Percentiles rank a stretch among this genome's conserved stretches.
Evolutionary conservation across 2,329 filamentous ascomycete species (phyloP).

Genomic region (Diatrype stigma): DNA sequence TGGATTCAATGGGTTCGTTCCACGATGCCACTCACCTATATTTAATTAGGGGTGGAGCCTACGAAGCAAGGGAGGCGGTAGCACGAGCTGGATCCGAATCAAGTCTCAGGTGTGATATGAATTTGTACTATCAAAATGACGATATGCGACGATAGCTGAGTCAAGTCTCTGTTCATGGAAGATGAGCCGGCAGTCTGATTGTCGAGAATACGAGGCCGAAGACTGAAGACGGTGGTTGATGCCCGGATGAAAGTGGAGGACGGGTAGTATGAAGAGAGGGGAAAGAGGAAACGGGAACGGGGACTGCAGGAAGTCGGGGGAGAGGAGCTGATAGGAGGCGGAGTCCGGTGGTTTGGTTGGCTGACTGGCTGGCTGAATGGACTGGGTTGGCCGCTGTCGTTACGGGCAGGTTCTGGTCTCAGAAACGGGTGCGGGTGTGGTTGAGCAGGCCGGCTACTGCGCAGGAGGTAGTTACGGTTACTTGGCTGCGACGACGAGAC

Average conservation of each 20-base stretch:
- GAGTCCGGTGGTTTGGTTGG: background rate
- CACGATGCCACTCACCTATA: slow-evolving; percentile 19
- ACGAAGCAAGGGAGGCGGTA: slow-evolving; percentile 26
- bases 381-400: background rate
- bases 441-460: background rate
- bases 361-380: background rate
- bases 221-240: background rate
- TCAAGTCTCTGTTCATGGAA: background rate
- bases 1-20: slow-evolving; percentile 13
- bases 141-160: background rate
- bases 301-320: background rate
- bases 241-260: background rate
- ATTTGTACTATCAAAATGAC: background rate
- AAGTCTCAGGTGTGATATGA: background rate
- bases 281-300: background rate
- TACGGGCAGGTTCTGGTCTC: too few species aligned
- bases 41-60: slow-evolving; percentile 30
- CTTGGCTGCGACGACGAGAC: too few species aligned
- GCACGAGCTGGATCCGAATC: slow-evolving; percentile 10
- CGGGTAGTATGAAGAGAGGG: background rate
- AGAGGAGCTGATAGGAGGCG: background rate
- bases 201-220: background rate
- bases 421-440: too few species aligned
- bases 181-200: background rate
- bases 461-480: too few species aligned